Conservation (phyloP, 2,329 filamentous ascomycete genomes). For the Parasarocladium wereldwijsianum region DNA sequence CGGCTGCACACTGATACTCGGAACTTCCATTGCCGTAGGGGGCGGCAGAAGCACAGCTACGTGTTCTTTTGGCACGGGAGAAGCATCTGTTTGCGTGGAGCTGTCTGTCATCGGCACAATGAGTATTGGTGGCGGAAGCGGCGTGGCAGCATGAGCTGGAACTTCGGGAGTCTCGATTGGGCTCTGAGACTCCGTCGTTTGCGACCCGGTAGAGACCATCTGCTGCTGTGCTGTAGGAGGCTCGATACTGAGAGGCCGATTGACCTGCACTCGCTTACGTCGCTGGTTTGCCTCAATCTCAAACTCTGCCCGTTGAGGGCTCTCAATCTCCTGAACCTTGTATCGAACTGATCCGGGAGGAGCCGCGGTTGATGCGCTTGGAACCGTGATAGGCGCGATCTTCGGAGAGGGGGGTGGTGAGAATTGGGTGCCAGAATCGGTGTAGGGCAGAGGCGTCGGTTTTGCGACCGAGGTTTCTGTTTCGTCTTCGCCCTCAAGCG, state of each 20-base stretch:
- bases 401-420: constrained; percentile 69
- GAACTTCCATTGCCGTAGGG: constrained; percentile 42
- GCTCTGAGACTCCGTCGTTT: constrained; percentile 47
- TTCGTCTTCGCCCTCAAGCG: constrained; percentile 39
- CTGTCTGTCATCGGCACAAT: constrained; percentile 34
- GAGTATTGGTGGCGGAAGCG: too few species aligned
- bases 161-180: constrained; percentile 50
- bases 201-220: constrained; percentile 53
- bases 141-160: constrained; percentile 25
- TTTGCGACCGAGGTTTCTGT: not conserved
- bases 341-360: constrained; percentile 16
- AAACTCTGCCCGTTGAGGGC: constrained; percentile 26
- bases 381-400: constrained; percentile 22
- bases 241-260: constrained; percentile 34
- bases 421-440: constrained; percentile 66
- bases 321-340: constrained; percentile 27
- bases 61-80: constrained; percentile 5
- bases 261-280: constrained; percentile 49
- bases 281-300: constrained; percentile 63
- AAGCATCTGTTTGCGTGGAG: constrained; percentile 45
- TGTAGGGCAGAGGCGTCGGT: constrained; percentile 34
- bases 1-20: constrained; percentile 83
- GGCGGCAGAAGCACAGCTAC: constrained; percentile 12
- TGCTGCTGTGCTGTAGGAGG: constrained; percentile 20
- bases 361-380: constrained; percentile 26